These are phyloP conservation scores for Halteria grandinella DNA, from an alignment of 73 alveolate genomes.

Conservation along the genomic window DNA sequence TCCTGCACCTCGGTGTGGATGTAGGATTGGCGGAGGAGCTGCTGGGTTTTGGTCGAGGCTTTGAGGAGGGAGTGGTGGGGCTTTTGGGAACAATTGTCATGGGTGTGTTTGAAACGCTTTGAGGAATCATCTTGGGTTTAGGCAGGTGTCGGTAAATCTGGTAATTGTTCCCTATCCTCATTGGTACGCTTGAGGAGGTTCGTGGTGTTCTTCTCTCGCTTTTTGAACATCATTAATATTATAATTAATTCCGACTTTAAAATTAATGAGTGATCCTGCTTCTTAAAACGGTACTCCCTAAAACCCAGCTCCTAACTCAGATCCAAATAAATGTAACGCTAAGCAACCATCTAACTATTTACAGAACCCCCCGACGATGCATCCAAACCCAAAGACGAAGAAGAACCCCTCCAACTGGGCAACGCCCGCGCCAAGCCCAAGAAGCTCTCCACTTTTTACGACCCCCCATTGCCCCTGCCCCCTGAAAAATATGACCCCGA, in stretches of 20 bases:
- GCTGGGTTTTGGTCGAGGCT: conserved; percentile 1
- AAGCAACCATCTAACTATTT: too few relatives aligned
- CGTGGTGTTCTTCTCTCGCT: conserved; percentile 26
- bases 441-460: too few relatives aligned
- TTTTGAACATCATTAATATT: conserved; percentile 17
- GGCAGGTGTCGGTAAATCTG: not conserved
- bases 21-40: not conserved
- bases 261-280: not conserved
- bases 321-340: too few relatives aligned
- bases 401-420: too few relatives aligned
- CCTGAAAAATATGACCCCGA: not conserved
- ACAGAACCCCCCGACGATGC: too few relatives aligned
- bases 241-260: not conserved
- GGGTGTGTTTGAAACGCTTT: not conserved
- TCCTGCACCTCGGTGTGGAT: conserved; percentile 28
- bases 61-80: not conserved
- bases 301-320: too few relatives aligned
- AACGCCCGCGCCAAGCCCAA: too few relatives aligned
- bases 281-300: too few relatives aligned
- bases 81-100: not conserved
- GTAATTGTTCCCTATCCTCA: conserved; percentile 10
- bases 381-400: too few relatives aligned
- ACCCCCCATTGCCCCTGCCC: conserved; percentile 49
- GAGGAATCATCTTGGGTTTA: not conserved
- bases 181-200: conserved; percentile 14